Percentiles rank a stretch among this genome's conserved stretches.
Evolutionary conservation across 345 rosid genomes (phyloP).

Genomic region (Atalantia buxifolia): DNA sequence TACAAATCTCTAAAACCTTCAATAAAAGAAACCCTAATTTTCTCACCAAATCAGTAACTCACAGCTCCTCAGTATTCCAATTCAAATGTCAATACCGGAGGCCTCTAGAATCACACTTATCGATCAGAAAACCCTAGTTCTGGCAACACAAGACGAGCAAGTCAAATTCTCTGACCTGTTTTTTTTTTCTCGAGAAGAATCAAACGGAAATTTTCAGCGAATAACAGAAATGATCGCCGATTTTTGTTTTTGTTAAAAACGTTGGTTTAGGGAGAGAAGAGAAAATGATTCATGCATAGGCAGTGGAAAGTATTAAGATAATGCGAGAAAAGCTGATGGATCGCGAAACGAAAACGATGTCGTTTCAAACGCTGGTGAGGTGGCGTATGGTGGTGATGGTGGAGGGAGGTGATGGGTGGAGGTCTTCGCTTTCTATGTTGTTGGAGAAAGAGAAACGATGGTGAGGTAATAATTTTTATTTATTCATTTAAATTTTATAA

Average conservation of each 20-base stretch:
- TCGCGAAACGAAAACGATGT: slow-evolving; percentile 8
- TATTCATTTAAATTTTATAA: slow-evolving; percentile 1
- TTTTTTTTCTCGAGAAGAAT: slow-evolving; percentile 3
- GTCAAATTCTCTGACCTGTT: background rate
- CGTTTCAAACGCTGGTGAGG: background rate
- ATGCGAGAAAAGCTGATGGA: background rate
- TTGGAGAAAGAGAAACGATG: slow-evolving; percentile 7
- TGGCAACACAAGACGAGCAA: background rate
- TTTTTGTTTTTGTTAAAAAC: slow-evolving; percentile 5
- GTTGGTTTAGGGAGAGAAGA: background rate
- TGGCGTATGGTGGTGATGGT: slow-evolving; percentile 15
- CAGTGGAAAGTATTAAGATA: background rate
- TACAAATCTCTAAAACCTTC: background rate
- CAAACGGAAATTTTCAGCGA: background rate
- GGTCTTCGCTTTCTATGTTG: background rate
- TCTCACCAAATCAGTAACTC: background rate
- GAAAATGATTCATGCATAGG: background rate
- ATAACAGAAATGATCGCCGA: background rate
- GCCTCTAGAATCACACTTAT: slow-evolving; percentile 2
- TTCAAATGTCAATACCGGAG: background rate
- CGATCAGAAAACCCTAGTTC: slow-evolving; percentile 15
- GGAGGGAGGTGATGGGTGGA: background rate
- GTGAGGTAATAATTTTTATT: slow-evolving; percentile 22
- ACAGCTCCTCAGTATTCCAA: slow-evolving; percentile 5
- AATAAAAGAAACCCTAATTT: background rate